Conservation (phyloP, 2,329 filamentous ascomycete genomes). For the Daldinia sp. region DNA sequence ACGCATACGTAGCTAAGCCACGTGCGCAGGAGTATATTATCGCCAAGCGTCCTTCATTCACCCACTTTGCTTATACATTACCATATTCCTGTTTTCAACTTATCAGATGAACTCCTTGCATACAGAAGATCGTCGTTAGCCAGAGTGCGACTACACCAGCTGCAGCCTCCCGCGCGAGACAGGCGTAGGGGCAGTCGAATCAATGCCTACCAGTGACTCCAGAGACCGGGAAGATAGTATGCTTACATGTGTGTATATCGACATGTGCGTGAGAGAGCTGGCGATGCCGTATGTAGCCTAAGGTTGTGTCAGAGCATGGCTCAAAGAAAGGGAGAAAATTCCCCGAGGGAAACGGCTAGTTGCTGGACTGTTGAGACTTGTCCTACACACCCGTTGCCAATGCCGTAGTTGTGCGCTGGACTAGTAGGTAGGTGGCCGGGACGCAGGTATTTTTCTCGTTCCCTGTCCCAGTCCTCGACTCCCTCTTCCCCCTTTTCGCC, state of each 20-base stretch:
- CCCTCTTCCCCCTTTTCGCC: neutral
- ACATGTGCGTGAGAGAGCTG: neutral
- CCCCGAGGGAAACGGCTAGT: neutral
- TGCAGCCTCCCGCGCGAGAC: constrained; percentile 10
- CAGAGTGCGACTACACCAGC: neutral
- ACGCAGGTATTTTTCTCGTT: neutral
- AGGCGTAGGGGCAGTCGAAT: neutral
- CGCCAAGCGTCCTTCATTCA: neutral
- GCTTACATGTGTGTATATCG: neutral
- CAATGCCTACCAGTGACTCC: neutral
- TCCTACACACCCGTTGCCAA: constrained; percentile 5
- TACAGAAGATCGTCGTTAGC: neutral
- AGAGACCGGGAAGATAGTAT: neutral
- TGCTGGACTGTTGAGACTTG: neutral
- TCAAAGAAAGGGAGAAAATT: neutral
- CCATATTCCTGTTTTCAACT: neutral
- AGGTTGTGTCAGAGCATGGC: neutral
- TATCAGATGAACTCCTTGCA: constrained; percentile 12
- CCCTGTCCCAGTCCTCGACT: neutral
- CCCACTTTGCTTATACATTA: neutral
- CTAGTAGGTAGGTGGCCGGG: neutral
- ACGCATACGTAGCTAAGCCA: neutral
- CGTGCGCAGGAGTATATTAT: neutral
- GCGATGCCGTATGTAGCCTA: constrained; percentile 2
- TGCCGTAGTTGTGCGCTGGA: too few relatives aligned